Base-by-base conservation (phyloP, 2,329 filamentous ascomycete genomes). In the Fusarium secorum region DNA sequence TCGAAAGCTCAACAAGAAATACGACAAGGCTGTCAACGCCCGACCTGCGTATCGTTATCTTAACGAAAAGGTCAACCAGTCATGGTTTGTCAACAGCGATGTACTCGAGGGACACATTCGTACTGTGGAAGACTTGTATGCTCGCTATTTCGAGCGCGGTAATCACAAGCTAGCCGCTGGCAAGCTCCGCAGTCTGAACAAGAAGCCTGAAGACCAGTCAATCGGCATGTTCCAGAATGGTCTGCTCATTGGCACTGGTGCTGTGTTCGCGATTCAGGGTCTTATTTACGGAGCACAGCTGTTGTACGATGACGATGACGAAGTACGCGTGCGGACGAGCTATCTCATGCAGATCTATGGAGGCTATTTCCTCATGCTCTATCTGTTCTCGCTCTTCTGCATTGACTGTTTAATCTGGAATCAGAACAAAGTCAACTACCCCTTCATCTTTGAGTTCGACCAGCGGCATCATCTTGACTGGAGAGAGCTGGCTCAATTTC, bases 1-100 rank as follows among this genome's bases (percentile, higher is more conserved):
- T 77, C 91, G 95, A 35, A 99, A 99, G 80, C 94, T 99, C 78
- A 98, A 97, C 82, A 99, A 99, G 81, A 99, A 99, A 81, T 98
- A 97, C 79, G 95, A 98, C 85, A 99, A 98, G 82, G 89, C 92
- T 4, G 89, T 94, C 61, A 89, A 94, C 74, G 91, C 94, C 42
- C 88, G 91, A 15, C 93, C 93, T 0, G 87, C 91, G 0, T 87
- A 92, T 77, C 88, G 91, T 32, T 98, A 95, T 80, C 93, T 98
- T 88, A 91, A 91, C 35, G 95, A 98, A 74, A 95, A 95, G 78
- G 94, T 99, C 74, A 95, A 93, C 82, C 91, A 91, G 70, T 88
- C 95, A 3, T 94, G 93, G 87, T 99, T 99, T 76, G 95, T 98
- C 42, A 91, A 93, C 78, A 97, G 94, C 78, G 92, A 97, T 64